phyloP scores from a whole-genome alignment of 495 filamentous ascomycete species.

The Lindgomyces ingoldianus region DNA sequence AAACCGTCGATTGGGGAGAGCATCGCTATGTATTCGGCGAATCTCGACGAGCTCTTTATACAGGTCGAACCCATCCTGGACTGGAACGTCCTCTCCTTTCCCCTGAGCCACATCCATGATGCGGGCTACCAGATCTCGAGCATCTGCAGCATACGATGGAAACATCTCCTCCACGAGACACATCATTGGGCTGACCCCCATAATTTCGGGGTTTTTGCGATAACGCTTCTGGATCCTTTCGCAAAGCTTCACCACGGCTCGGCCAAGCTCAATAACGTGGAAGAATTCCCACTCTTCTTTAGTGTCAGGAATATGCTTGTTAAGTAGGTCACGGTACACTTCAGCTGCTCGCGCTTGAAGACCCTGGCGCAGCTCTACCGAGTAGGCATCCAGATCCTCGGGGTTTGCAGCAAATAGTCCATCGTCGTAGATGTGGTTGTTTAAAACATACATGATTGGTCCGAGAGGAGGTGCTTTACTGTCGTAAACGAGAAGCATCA shows the following conservation, averaged over 20 bases:
- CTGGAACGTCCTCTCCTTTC: conserved; percentile 70
- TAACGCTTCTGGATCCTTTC: conserved; percentile 91
- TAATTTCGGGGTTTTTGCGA: conserved; percentile 79
- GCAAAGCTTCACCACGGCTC: conserved; percentile 76
- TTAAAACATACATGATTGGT: conserved; percentile 77
- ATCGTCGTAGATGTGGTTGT: conserved; percentile 79
- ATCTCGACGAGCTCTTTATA: conserved; percentile 86
- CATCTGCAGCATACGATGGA: conserved; percentile 86
- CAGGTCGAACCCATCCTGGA: conserved; percentile 91
- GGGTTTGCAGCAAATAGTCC: conserved; percentile 67
- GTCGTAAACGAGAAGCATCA: conserved; percentile 85
- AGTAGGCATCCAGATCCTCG: conserved; percentile 68
- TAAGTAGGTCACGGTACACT: conserved; percentile 71
- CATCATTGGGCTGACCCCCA: conserved; percentile 83
- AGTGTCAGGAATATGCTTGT: conserved; percentile 70
- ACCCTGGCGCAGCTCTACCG: conserved; percentile 67
- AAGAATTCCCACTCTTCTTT: conserved; percentile 80
- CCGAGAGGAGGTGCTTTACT: conserved; percentile 77
- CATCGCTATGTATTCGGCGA: conserved; percentile 70
- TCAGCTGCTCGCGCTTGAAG: conserved; percentile 70
- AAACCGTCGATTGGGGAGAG: conserved; percentile 68
- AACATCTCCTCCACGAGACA: conserved; percentile 81
- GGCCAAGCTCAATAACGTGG: conserved; percentile 83
- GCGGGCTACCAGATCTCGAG: conserved; percentile 73
- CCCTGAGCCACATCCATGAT: conserved; percentile 72